Evolutionary conservation across 305 asterid genomes (phyloP).

Genomic region (Ruellia speciosa): DNA sequence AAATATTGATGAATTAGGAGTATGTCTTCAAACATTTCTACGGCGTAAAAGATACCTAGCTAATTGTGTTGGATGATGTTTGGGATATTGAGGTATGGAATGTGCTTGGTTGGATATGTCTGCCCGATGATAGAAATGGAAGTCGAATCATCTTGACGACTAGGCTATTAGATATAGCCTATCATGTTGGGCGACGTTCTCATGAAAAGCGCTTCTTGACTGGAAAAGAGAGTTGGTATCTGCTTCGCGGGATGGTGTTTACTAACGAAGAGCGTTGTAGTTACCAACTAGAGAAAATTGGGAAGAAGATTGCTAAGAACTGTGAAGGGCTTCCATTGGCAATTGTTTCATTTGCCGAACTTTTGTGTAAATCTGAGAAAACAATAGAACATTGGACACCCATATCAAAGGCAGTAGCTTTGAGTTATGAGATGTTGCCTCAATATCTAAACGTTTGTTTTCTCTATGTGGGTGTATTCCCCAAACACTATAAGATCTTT

Average conservation of each 20-base stretch:
- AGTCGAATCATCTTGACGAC: background rate
- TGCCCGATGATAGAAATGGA: background rate
- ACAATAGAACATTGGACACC: background rate
- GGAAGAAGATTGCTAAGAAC: background rate
- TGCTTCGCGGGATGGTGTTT: background rate
- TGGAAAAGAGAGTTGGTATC: background rate
- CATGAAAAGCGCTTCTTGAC: background rate
- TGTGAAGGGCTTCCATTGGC: slow-evolving; percentile 3
- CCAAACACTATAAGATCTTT: background rate
- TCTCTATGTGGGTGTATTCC: slow-evolving; percentile 11
- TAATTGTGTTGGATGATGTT: background rate
- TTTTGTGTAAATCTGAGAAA: background rate
- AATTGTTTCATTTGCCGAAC: background rate
- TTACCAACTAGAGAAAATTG: background rate
- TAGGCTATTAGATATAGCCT: background rate
- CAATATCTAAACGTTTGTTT: background rate
- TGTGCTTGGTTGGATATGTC: too few relatives aligned
- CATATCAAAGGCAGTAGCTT: background rate
- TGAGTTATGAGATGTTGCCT: slow-evolving; percentile 6
- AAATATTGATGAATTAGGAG: background rate
- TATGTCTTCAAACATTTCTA: background rate
- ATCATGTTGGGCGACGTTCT: background rate
- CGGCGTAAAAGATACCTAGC: background rate
- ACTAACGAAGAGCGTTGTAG: background rate
- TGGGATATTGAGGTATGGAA: background rate